Conservation (phyloP, 2,329 filamentous ascomycete genomes). For the Talaromyces marneffei region DNA sequence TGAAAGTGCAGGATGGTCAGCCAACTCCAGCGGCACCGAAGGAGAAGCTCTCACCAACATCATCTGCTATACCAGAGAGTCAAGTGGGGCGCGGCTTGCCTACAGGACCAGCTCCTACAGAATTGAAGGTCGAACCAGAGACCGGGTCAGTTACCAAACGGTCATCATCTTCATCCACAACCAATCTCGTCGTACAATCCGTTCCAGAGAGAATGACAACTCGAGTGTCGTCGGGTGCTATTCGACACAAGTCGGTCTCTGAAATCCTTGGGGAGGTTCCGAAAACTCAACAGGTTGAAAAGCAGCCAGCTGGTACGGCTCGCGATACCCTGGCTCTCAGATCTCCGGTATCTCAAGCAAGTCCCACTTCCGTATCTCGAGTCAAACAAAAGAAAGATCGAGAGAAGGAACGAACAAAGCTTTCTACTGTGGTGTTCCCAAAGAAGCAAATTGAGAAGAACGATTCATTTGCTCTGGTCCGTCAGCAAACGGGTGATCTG, state of each 20-base stretch:
- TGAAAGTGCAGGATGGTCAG: slow-evolving; percentile 18
- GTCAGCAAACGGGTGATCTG: slow-evolving; percentile 44
- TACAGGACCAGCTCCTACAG: slow-evolving; percentile 2
- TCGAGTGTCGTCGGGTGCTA: slow-evolving; percentile 62
- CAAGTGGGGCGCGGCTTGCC: background rate
- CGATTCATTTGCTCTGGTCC: slow-evolving; percentile 33
- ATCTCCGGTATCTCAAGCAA: slow-evolving; percentile 19
- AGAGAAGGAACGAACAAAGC: slow-evolving; percentile 55
- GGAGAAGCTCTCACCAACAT: slow-evolving; percentile 11
- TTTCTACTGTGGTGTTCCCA: slow-evolving; percentile 72
- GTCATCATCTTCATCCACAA: slow-evolving; percentile 11
- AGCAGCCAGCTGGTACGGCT: slow-evolving; percentile 24
- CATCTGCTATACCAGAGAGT: slow-evolving; percentile 15
- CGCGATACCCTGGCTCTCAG: slow-evolving; percentile 19
- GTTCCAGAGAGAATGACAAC: slow-evolving; percentile 58
- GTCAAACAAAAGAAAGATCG: slow-evolving; percentile 50
- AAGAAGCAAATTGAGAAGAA: slow-evolving; percentile 55
- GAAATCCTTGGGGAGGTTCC: slow-evolving; percentile 63
- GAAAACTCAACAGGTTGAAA: slow-evolving; percentile 32
- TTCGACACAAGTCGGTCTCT: slow-evolving; percentile 65
- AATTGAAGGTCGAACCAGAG: slow-evolving; percentile 1
- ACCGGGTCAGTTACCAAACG: slow-evolving; percentile 23
- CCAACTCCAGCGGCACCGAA: slow-evolving; percentile 13
- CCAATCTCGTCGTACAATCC: slow-evolving; percentile 26
- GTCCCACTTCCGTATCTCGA: slow-evolving; percentile 31